These are phyloP conservation scores for Populus trichocarpa DNA, from an alignment of 441 rosid species.

Conservation along the genomic window DNA sequence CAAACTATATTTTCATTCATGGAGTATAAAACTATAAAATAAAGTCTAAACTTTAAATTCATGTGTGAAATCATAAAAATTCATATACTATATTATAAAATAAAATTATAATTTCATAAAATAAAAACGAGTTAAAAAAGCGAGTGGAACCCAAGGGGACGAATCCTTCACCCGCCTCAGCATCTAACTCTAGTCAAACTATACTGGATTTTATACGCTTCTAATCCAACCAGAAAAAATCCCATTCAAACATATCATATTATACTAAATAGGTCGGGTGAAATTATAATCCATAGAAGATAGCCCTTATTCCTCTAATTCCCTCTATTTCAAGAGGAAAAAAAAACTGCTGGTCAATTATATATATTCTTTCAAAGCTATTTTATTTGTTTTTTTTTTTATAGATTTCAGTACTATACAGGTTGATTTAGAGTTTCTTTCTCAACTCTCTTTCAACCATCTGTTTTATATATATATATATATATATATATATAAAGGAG, in stretches of 20 bases:
- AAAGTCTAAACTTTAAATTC: not conserved
- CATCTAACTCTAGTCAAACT: not conserved
- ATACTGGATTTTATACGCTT: no score
- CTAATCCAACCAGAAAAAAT: not conserved
- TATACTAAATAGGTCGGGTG: not conserved
- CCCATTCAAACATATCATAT: not conserved
- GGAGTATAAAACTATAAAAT: no score
- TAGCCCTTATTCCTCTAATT: not conserved
- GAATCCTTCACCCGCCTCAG: no score
- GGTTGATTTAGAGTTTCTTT: no score
- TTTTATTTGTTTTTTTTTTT: no score
- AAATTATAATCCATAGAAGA: not conserved
- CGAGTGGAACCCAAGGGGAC: not conserved
- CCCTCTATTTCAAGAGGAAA: no score
- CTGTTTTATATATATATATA: no score
- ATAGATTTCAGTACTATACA: no score
- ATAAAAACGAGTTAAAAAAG: not conserved
- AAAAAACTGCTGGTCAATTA: no score
- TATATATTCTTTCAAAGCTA: not conserved
- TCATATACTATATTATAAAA: not conserved
- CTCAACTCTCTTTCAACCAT: no score
- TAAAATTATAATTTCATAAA: no score
- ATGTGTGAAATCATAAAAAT: not conserved
- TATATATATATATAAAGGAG: no score
- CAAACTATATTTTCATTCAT: not conserved